Percentiles rank a stretch among this genome's conserved stretches.
Evolutionary conservation across 2,329 filamentous ascomycete genomes (phyloP).

Genomic region (Nothopassalora personata): DNA sequence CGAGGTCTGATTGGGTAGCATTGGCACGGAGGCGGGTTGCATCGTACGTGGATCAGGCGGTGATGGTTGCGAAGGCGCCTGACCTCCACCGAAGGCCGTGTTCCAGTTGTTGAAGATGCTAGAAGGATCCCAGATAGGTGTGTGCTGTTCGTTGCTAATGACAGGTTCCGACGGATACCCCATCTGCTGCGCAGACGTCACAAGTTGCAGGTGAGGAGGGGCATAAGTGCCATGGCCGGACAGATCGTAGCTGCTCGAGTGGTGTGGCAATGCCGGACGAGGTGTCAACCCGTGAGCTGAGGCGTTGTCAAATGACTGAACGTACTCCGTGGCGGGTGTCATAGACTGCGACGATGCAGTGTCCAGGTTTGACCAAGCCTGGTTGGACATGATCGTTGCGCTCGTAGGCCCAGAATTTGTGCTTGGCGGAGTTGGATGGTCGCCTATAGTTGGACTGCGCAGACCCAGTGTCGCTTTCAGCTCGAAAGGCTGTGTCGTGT

Average conservation of each 20-base stretch:
- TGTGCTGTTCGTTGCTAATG: slow-evolving; percentile 26
- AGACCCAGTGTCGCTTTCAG: slow-evolving; percentile 69
- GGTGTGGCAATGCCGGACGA: slow-evolving; percentile 18
- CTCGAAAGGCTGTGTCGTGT: slow-evolving; percentile 78
- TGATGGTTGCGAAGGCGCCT: slow-evolving; percentile 40
- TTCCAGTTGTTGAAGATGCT: slow-evolving; percentile 74
- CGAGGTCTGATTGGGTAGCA: slow-evolving; percentile 36
- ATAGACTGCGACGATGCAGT: slow-evolving; percentile 20
- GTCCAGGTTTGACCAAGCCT: slow-evolving; percentile 22
- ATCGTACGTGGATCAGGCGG: slow-evolving; percentile 32
- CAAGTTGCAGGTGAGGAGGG: slow-evolving; percentile 18
- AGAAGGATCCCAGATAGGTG: slow-evolving; percentile 33
- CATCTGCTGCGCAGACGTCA: slow-evolving; percentile 20
- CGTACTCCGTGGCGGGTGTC: slow-evolving; percentile 22
- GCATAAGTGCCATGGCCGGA: slow-evolving; percentile 18
- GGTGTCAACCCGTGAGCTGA: slow-evolving; percentile 12
- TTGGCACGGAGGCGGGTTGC: slow-evolving; percentile 20
- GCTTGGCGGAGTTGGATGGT: slow-evolving; percentile 18
- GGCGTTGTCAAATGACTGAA: slow-evolving; percentile 19
- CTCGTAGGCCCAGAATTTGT: slow-evolving; percentile 12
- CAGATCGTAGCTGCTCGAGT: slow-evolving; percentile 17
- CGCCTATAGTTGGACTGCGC: slow-evolving; percentile 61
- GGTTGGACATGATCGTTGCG: slow-evolving; percentile 6
- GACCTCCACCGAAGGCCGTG: slow-evolving; percentile 77
- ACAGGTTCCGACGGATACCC: slow-evolving; percentile 24